Evolutionary conservation across 2,329 filamentous ascomycete genomes (phyloP).

Genomic region (Leptographium procerum): DNA sequence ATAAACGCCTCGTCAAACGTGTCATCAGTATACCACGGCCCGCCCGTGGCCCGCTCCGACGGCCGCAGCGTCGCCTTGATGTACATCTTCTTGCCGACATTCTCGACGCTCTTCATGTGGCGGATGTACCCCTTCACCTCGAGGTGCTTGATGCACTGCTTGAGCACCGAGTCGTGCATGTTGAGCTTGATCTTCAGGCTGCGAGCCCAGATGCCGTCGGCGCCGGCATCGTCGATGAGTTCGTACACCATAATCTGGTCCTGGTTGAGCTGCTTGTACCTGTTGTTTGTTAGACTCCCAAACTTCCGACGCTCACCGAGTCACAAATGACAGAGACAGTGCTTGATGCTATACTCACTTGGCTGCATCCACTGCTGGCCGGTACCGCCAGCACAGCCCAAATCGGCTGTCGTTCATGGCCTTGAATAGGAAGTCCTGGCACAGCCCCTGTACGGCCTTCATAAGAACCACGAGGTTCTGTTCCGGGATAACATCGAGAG

Average conservation of each 20-base stretch:
- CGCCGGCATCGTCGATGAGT: slow-evolving; percentile 74
- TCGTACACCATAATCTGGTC: slow-evolving; percentile 79
- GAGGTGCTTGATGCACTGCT: slow-evolving; percentile 72
- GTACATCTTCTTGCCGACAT: slow-evolving; percentile 88
- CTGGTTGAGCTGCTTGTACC: slow-evolving; percentile 51
- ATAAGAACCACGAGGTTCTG: slow-evolving; percentile 43
- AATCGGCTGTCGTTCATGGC: slow-evolving; percentile 30
- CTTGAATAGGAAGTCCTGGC: slow-evolving; percentile 49
- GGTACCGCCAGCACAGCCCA: slow-evolving; percentile 46
- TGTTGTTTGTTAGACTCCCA: neutral
- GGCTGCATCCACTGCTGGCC: slow-evolving; percentile 46
- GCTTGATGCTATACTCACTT: slow-evolving; percentile 33
- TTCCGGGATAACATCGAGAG: slow-evolving; percentile 45
- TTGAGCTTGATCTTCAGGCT: slow-evolving; percentile 69
- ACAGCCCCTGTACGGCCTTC: slow-evolving; percentile 44
- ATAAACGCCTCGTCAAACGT: slow-evolving; percentile 86
- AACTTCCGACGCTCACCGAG: no score
- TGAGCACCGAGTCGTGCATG: slow-evolving; percentile 73
- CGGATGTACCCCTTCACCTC: slow-evolving; percentile 74
- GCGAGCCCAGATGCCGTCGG: slow-evolving; percentile 84
- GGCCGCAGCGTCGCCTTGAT: slow-evolving; percentile 79
- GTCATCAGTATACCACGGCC: slow-evolving; percentile 88
- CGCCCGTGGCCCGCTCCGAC: slow-evolving; percentile 82
- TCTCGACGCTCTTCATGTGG: slow-evolving; percentile 83
- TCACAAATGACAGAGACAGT: neutral